Percentiles rank a stretch among this genome's conserved stretches.
Conservation (phyloP, 208 protist species). For the Angomonas desouzai region DNA sequence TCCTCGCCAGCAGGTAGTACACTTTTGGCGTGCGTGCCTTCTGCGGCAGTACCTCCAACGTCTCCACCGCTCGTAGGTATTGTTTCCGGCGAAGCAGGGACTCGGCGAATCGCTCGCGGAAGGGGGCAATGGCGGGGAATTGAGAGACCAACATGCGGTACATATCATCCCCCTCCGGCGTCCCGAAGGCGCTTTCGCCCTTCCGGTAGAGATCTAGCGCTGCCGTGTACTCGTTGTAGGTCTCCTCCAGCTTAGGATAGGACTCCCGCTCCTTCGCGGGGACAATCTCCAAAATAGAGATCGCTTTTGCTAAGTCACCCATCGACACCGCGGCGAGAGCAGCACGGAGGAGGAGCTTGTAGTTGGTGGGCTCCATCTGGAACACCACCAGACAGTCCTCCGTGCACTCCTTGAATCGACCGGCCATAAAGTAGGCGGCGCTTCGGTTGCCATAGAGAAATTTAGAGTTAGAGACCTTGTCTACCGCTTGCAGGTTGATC, state of each 20-base stretch:
- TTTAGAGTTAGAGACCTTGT: constrained; percentile 51
- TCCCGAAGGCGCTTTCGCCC: constrained; percentile 65
- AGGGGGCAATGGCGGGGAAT: constrained; percentile 68
- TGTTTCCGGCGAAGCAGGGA: constrained; percentile 59
- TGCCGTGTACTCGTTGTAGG: constrained; percentile 53
- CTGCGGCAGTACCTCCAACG: constrained; percentile 49
- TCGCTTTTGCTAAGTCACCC: constrained; percentile 68
- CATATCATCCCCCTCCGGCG: constrained; percentile 68
- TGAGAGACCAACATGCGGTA: constrained; percentile 79
- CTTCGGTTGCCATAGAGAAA: constrained; percentile 85
- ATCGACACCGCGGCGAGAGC: constrained; percentile 73
- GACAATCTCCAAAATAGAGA: constrained; percentile 48
- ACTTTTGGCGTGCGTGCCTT: constrained; percentile 50
- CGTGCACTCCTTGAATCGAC: constrained; percentile 75
- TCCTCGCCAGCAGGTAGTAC: constrained; percentile 57
- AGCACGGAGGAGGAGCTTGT: constrained; percentile 67
- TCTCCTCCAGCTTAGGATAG: background rate
- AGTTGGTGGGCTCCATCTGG: constrained; percentile 61
- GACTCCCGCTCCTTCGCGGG: background rate
- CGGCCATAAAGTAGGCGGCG: constrained; percentile 86
- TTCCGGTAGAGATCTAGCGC: constrained; percentile 56
- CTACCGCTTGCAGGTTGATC: constrained; percentile 58
- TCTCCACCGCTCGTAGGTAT: constrained; percentile 59
- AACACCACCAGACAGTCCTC: constrained; percentile 76
- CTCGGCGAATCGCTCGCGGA: constrained; percentile 77